Conservation (phyloP, 148 eudicot species). For the Chenopodium berlandieri region DNA sequence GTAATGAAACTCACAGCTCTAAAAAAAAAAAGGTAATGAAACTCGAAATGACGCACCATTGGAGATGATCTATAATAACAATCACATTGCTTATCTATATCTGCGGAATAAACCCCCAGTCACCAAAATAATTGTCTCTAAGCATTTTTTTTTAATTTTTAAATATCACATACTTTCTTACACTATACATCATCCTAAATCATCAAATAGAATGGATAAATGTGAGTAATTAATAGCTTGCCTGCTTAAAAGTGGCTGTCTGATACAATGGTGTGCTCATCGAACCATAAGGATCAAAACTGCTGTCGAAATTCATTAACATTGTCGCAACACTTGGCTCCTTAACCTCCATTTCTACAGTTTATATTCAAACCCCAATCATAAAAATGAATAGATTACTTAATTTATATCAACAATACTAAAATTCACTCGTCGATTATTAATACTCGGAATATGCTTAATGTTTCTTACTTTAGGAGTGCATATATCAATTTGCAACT, state of each 20-base stretch:
- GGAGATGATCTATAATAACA: too few relatives aligned
- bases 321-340: conserved; percentile 80
- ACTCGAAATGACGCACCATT: too few relatives aligned
- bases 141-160: too few relatives aligned
- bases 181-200: neutral
- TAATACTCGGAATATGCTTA: too few relatives aligned
- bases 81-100: neutral
- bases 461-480: too few relatives aligned
- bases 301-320: conserved; percentile 74
- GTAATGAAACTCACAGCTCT: too few relatives aligned
- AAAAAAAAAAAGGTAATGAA: too few relatives aligned
- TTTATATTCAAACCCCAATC: neutral
- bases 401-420: too few relatives aligned
- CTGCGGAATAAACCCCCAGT: neutral
- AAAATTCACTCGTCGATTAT: too few relatives aligned
- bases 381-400: too few relatives aligned
- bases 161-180: neutral
- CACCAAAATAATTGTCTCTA: neutral
- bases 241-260: conserved; percentile 98
- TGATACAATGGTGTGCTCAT: conserved; percentile 90
- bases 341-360: conserved; percentile 38
- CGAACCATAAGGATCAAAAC: conserved; percentile 85
- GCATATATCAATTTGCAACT: too few relatives aligned
- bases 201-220: neutral
- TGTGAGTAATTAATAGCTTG: conserved; percentile 15